Conservation (phyloP, 352 stramenopile genomes). For the Peronospora belbahrii region DNA sequence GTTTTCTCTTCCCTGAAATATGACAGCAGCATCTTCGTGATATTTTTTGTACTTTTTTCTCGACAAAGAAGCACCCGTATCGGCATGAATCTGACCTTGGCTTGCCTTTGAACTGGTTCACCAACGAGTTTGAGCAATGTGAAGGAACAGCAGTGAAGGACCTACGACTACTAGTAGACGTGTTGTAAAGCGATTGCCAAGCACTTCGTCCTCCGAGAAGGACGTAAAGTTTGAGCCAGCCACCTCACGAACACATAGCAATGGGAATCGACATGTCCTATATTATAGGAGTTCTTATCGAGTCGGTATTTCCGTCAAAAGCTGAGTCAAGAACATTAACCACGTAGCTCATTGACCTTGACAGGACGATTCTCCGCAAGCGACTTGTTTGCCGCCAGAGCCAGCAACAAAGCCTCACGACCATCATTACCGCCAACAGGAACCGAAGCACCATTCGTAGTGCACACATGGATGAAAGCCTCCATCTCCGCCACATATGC, state of each 20-base stretch:
- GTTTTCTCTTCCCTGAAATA: too few relatives aligned
- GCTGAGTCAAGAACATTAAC: background rate
- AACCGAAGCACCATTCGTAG: slow-evolving; percentile 25
- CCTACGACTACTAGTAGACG: slow-evolving; percentile 8
- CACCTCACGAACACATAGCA: too few relatives aligned
- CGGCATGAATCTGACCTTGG: slow-evolving; percentile 19
- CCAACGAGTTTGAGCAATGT: too few relatives aligned
- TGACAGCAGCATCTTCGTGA: too few relatives aligned
- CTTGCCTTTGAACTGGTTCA: too few relatives aligned
- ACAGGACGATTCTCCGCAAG: slow-evolving; percentile 61
- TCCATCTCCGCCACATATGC: slow-evolving; percentile 69
- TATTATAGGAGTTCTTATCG: background rate
- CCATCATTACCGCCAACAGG: slow-evolving; percentile 54
- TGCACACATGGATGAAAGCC: slow-evolving; percentile 58
- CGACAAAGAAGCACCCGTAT: background rate
- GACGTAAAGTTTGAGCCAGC: too few relatives aligned
- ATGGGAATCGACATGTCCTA: too few relatives aligned
- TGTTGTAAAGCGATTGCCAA: slow-evolving; percentile 16
- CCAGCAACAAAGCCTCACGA: slow-evolving; percentile 58
- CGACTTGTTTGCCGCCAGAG: slow-evolving; percentile 59
- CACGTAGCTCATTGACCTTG: slow-evolving; percentile 44
- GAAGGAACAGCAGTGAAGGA: slow-evolving; percentile 1
- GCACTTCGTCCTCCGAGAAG: slow-evolving; percentile 10
- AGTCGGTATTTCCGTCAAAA: background rate
- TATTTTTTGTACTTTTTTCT: too few relatives aligned